Evolutionary conservation across 1,284 basidiomycete species (phyloP).

Genomic region (Malassezia slooffiae): DNA sequence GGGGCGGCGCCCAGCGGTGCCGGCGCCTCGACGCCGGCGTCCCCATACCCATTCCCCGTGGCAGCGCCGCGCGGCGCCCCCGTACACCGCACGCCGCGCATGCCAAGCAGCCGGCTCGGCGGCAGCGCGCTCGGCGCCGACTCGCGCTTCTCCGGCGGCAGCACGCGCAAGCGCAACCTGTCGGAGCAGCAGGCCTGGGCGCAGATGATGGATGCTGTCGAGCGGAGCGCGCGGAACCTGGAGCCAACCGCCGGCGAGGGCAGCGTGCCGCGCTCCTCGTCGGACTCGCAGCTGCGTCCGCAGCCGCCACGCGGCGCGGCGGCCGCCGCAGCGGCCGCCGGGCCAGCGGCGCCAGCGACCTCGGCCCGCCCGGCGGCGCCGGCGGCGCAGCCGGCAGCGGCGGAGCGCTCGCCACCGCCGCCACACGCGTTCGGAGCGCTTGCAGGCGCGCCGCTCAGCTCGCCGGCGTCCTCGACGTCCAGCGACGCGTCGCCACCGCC

Average conservation of each 20-base stretch:
- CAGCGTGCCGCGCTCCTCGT: neutral
- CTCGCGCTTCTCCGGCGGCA: conserved; percentile 41
- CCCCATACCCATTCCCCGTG: conserved; percentile 40
- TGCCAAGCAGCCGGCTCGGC: neutral
- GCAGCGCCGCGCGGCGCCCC: neutral
- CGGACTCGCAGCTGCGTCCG: neutral
- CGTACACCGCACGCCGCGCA: neutral
- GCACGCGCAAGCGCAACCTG: conserved; percentile 38
- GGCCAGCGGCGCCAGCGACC: too few species aligned
- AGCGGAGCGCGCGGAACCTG: conserved; percentile 36
- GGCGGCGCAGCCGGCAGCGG: too few species aligned
- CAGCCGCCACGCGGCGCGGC: neutral
- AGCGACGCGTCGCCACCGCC: too few species aligned
- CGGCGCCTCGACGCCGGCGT: too few species aligned
- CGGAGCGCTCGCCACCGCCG: too few species aligned
- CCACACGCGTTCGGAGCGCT: too few species aligned
- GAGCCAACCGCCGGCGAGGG: neutral
- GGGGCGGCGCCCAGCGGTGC: too few species aligned
- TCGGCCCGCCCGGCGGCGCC: too few species aligned
- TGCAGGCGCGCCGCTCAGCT: too few species aligned
- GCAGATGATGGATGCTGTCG: conserved; percentile 39
- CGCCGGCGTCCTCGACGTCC: too few species aligned
- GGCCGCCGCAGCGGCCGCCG: too few species aligned
- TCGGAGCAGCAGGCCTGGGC: conserved; percentile 43
- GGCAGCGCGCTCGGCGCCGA: conserved; percentile 29